Percentiles rank a stretch among this genome's conserved stretches.
Conservation (phyloP, 495 filamentous ascomycete genomes). For the Neurospora tetraspora region DNA sequence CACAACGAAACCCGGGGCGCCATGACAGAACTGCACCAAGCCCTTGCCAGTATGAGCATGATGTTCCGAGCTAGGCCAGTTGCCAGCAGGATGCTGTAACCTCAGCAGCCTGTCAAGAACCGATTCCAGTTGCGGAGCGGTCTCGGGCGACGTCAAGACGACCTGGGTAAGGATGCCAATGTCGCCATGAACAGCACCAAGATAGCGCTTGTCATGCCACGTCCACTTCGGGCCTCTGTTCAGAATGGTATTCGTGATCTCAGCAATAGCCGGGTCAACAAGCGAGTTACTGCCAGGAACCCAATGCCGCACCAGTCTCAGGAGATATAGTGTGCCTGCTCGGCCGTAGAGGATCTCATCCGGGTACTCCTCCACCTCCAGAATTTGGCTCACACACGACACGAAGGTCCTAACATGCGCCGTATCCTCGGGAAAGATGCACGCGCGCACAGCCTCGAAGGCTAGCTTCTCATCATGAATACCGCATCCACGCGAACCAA, state of each 20-base stretch:
- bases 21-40: conserved; percentile 59
- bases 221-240: conserved; percentile 37
- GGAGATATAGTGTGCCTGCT: conserved; percentile 50
- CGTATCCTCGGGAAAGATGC: conserved; percentile 30
- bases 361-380: conserved; percentile 18
- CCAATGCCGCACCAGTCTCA: conserved; percentile 33
- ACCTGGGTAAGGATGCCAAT: conserved; percentile 55
- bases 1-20: conserved; percentile 50
- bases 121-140: conserved; percentile 27
- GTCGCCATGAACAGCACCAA: conserved; percentile 52
- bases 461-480: conserved; percentile 46
- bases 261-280: conserved; percentile 23
- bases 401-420: conserved; percentile 35
- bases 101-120: conserved; percentile 36
- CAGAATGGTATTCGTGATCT: conserved; percentile 29
- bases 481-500: conserved; percentile 36
- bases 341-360: conserved; percentile 51
- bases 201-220: conserved; percentile 48
- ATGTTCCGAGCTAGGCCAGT: conserved; percentile 30
- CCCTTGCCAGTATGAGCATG: conserved; percentile 13
- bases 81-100: conserved; percentile 30
- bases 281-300: conserved; percentile 18
- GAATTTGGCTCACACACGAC: conserved; percentile 26
- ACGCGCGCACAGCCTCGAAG: conserved; percentile 40
- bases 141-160: conserved; percentile 35